Percentiles rank a stretch among this genome's conserved stretches.
phyloP scores from a whole-genome alignment of 140 eudicot species.

The Ambrosia hybrid region DNA sequence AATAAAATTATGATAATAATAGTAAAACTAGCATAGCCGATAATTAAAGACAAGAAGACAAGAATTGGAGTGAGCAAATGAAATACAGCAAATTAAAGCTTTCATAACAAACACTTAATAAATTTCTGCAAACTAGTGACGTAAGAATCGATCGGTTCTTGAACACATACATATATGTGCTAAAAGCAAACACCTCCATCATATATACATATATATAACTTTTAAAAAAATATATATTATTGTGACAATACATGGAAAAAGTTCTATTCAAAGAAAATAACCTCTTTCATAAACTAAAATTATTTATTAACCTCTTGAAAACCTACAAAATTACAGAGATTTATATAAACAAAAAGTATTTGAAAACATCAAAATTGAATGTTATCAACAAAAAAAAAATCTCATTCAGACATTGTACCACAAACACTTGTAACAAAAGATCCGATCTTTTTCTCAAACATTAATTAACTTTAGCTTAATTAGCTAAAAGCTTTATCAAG shows the following conservation, averaged over 20 bases:
- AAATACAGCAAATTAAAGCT: not conserved
- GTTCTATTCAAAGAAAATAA: conserved; percentile 4
- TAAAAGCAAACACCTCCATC: too few relatives aligned
- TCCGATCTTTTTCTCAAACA: too few relatives aligned
- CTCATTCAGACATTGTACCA: conserved; percentile 5
- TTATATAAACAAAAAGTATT: not conserved
- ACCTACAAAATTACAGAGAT: conserved; percentile 8
- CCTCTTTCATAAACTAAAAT: not conserved
- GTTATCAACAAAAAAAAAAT: not conserved
- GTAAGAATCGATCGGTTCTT: not conserved
- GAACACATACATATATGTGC: not conserved
- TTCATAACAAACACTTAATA: not conserved
- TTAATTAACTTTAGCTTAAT: too few relatives aligned
- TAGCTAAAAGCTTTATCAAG: not conserved
- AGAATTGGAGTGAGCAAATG: not conserved
- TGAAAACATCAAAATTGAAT: not conserved
- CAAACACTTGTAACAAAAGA: not conserved
- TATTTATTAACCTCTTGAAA: not conserved
- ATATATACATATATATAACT: not conserved
- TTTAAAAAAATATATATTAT: not conserved
- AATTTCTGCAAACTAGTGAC: not conserved
- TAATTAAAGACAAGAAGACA: not conserved
- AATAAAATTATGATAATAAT: too few relatives aligned
- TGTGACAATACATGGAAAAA: not conserved
- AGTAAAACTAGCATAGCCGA: not conserved